Evolutionary conservation across 495 filamentous ascomycete species (phyloP), one percentile per base, ranked within the genome.

Genomic region (Neurospora sublineolata): DNA sequence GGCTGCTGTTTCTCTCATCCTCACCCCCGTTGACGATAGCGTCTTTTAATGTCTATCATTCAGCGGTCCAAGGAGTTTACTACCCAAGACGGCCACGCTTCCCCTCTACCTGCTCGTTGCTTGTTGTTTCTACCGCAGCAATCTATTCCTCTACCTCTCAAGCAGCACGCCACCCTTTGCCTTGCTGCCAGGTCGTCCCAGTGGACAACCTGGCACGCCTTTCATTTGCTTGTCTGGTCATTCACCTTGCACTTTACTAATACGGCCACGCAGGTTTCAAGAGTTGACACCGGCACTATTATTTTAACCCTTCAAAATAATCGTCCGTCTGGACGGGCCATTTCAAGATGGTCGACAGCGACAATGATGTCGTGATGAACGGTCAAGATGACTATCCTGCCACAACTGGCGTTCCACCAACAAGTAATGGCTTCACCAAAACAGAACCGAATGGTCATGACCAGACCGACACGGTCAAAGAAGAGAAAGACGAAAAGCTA

Each of bases 341-440:
- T 37, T 60, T 44, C 70, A 77, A 40, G 67, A 85, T 84, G 82
- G 77, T 78, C 33, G 76, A 75, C 12, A 42, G 68, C 16, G 77
- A 75, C 39, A 69, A 75, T 11, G 79, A 77, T 40, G 75, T 79
- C 16, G 72, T 73, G 39, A 82, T 82, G 80, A 83, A 83, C 33
- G 78, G 78, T 23, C 80, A 81, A 30, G 79, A 82, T 42, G 76
- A 80, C 40, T 72, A 75, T 69, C 76, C 81, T 79, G 64, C 70
- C 68, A 78, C 79, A 74, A 46, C 70, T 20, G 80, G 81, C 67
- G 81, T 75, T 36, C 76, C 79, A 30, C 69, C 74, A 1, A 67
- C 73, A 8, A 69, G 79, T 40, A 85, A 84, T 71, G 82, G 82
- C 42, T 77, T 81, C 67, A 68, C 72, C 18, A 77, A 77, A 14